Evolutionary conservation across 1,139 yeast genomes (phyloP), one percentile per base, ranked within the genome.

Genomic region (Taiozyma sp.): DNA sequence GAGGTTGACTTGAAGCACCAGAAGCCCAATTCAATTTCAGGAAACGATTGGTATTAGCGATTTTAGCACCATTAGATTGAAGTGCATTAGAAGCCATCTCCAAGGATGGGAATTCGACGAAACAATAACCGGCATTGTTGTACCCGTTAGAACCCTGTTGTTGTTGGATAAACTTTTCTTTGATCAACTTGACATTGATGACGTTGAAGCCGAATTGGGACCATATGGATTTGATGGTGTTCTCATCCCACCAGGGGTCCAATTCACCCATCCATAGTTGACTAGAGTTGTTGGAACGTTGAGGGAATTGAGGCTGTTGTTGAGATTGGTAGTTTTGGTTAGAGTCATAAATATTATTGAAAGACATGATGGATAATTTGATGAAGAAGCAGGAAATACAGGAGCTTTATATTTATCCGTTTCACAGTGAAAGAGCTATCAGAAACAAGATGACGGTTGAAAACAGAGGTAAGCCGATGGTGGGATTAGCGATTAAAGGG

Each of bases 251-350:
- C 70, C 81, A 76, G 1, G 95, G 89, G 60, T 91, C 97, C 46
- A 92, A 72, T 66, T 91, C 97, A 12, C 97, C 98, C 97, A 92
- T 92, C 97, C 97, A 91, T 50, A 90, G 67, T 47, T 61, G 65
- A 12, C 38, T 19, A 22, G 46, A 48, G 10, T 41, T 27, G 23
- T 45, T 44, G 43, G 16, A 39, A 27, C 27, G 44, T 47, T 45
- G 49, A 24, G 39, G 38, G 44, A 47, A 38, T 38, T 38, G 40
- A 38, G 40, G 40, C 14, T 36, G 30, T 30, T 30, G 36, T 32
- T 32, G 36, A 22, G 29, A 14, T 40, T 40, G 43, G 23, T 23
- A 40, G 29, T 22, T 40, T 13, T 10, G 23, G 43, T 22, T 40
- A 4, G 43, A 38, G 16, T 24, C 40, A 19, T 19, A 38, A n/a